A percentile compares a stretch with the other conserved stretches of the same genome.
Evolutionary conservation across 2,329 filamentous ascomycete genomes (phyloP).

Genomic region (Ambrosiella beaveri): DNA sequence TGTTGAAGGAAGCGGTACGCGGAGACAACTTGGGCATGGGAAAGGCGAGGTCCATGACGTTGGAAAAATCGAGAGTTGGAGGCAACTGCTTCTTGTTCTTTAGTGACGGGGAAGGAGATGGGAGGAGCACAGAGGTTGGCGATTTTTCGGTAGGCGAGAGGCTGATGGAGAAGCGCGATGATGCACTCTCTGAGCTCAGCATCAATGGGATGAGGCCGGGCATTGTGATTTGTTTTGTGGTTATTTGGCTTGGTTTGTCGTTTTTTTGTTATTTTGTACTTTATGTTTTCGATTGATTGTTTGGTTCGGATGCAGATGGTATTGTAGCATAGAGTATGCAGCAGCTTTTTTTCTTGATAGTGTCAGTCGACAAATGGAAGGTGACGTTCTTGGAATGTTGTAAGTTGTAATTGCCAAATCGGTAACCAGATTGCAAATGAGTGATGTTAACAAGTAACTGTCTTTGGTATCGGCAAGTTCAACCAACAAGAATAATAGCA

Average conservation of each 20-base stretch:
- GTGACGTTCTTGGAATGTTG: neutral
- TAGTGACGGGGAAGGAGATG: neutral
- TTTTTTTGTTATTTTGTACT: neutral
- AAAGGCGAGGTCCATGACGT: constrained; percentile 10
- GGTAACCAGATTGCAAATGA: neutral
- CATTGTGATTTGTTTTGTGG: constrained; percentile 15
- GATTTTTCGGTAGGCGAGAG: constrained; percentile 13
- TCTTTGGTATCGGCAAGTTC: neutral
- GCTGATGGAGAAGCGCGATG: constrained; percentile 8
- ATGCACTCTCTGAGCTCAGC: constrained; percentile 15
- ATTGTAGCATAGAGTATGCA: neutral
- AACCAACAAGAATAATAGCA: neutral
- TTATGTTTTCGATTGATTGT: neutral
- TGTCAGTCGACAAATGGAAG: neutral
- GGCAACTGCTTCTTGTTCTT: neutral
- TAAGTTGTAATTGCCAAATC: neutral
- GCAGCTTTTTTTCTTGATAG: neutral
- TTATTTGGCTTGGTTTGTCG: neutral
- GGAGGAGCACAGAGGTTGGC: neutral
- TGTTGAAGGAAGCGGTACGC: neutral
- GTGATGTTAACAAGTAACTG: neutral
- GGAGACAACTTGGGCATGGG: constrained; percentile 11
- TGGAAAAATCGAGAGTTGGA: constrained; percentile 6
- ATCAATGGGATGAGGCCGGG: constrained; percentile 20
- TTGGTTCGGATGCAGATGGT: neutral